Percentiles rank a stretch among this genome's conserved stretches.
Evolutionary conservation across 2,329 filamentous ascomycete genomes (phyloP).

Genomic region (Chaetomium strumarium): DNA sequence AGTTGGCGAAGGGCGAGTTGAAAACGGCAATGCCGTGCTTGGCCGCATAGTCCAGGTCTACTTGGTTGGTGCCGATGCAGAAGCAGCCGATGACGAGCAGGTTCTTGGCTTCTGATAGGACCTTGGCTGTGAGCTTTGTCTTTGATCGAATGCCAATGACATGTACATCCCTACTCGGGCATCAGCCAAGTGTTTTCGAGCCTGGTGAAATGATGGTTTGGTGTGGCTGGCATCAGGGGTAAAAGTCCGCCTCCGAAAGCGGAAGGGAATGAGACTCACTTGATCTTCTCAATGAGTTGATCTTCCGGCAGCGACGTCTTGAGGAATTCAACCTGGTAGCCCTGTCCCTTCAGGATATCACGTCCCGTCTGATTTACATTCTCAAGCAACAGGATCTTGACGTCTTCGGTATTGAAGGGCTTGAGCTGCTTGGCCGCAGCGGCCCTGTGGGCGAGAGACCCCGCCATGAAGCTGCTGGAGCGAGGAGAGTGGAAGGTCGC

Average conservation of each 20-base stretch:
- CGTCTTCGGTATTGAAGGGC: constrained; percentile 90
- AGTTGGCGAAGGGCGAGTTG: constrained; percentile 98
- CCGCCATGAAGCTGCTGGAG: constrained; percentile 41
- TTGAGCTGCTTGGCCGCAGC: constrained; percentile 68
- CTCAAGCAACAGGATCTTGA: constrained; percentile 92
- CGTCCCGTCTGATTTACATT: constrained; percentile 91
- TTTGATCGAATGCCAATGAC: constrained; percentile 98
- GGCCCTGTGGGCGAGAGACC: constrained; percentile 36
- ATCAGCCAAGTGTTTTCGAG: constrained; percentile 19
- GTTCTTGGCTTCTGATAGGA: constrained; percentile 85
- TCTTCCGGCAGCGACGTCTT: constrained; percentile 89
- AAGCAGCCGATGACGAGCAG: constrained; percentile 96
- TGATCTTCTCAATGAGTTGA: constrained; percentile 93
- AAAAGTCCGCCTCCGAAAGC: constrained; percentile 17
- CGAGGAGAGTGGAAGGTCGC: constrained; percentile 66
- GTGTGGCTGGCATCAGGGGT: background rate
- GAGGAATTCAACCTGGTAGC: constrained; percentile 90
- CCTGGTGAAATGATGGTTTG: constrained; percentile 1
- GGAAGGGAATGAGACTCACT: constrained; percentile 45
- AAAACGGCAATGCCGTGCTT: constrained; percentile 90
- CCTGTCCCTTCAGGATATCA: constrained; percentile 75
- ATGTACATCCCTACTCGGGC: constrained; percentile 69
- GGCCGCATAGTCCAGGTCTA: constrained; percentile 78
- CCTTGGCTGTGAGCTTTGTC: constrained; percentile 82
- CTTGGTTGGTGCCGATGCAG: constrained; percentile 97